Base-by-base conservation (phyloP, 371 early-diverging fungal genomes). In the Batkoa obscura region DNA sequence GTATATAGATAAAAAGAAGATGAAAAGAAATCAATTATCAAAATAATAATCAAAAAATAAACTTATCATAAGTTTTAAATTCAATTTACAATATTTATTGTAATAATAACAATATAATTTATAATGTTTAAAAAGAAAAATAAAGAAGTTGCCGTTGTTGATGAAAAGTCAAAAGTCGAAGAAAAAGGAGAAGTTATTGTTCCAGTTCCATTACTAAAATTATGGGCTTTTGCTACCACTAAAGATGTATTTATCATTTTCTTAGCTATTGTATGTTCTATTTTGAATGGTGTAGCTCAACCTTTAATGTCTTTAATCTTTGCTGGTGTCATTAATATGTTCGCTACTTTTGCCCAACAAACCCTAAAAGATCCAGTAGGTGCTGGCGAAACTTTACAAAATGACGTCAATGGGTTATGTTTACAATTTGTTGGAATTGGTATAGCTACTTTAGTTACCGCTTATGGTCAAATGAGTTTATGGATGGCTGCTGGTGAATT, bases 391-490 rank as follows among this genome's bases (percentile, higher is more conserved):
- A 32, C 17, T 42, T 60, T 59, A 33, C 35, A 59, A 4, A 12
- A n/a, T 0, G 56, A 52, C 2, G 32, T 31, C 0, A 48, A 64
- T n/a, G 31, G 39, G 17, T 46, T 48, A 9, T 30, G 48, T 62
- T 61, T 66, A 49, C 59, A 83, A 62, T 90, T 94, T 63, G 65
- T 76, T 4, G 60, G 82, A 17, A 51, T 82, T 58, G 81, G 72
- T 45, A 59, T 72, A 17, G 65, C 66, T 38, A 69, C 75, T 23
- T 66, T 81, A 35, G 48, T 76, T 15, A 66, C 68, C 5, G 63
- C 72, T 49, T 55, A 68, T 36, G 54, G 65, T 8, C 72, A 71
- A 55, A 64, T 62, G 6, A 55, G 64, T 49, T 50, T 65, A 5
- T 74, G 73, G 50, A 73, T 71, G 58, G 42, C 64, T 39, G 68